Evolutionary conservation across 345 rosid species (phyloP).

Genomic region (Hirschfeldia incana): DNA sequence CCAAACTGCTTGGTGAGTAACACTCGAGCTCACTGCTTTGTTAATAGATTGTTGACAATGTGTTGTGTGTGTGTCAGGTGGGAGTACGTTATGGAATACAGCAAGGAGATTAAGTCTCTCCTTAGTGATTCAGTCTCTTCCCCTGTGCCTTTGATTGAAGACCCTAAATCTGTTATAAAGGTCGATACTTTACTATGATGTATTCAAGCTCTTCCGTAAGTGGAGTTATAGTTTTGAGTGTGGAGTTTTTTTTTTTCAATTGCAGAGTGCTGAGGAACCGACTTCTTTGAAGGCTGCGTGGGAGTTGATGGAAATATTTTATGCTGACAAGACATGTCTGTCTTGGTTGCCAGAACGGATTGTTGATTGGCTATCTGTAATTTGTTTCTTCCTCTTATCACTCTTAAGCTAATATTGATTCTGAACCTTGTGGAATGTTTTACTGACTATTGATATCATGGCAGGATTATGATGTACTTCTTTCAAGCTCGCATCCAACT

Average conservation of each 20-base stretch:
- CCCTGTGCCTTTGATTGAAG: constrained; percentile 53
- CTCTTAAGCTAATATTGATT: constrained; percentile 4
- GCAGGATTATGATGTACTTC: constrained; percentile 82
- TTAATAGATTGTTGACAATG: not conserved
- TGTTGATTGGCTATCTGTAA: constrained; percentile 95
- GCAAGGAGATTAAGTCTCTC: constrained; percentile 70
- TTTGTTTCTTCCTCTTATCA: constrained; percentile 30
- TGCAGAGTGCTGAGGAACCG: constrained; percentile 60
- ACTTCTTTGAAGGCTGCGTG: constrained; percentile 87
- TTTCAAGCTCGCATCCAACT: constrained; percentile 57
- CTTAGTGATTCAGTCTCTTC: constrained; percentile 52
- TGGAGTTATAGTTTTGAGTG: constrained; percentile 20
- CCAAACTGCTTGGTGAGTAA: constrained; percentile 64
- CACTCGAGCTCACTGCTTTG: constrained; percentile 5
- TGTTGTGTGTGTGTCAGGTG: constrained; percentile 43
- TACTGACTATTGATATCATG: constrained; percentile 22
- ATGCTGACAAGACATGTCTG: constrained; percentile 69
- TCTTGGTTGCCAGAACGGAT: constrained; percentile 85
- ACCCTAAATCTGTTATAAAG: constrained; percentile 58
- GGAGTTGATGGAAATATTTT: constrained; percentile 92
- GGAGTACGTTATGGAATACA: constrained; percentile 88
- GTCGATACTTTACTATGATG: constrained; percentile 33
- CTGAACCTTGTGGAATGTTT: not conserved
- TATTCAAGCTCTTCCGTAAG: not conserved
- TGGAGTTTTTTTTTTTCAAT: not conserved